phyloP scores from a whole-genome alignment of 176 grass and related monocot species.

The barley (Hordeum vulgare) region MorexV3_pseudomolecules_assembly NC_058520.1:512943586-512944085 shows the following conservation, averaged over 20 bases:
- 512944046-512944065: neutral
- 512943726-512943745: no score
- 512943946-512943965: neutral
- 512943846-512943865: neutral
- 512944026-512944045: neutral
- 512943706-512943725: no score
- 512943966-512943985: neutral
- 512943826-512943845: neutral
- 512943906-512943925: neutral
- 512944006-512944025: neutral
- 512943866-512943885: neutral
- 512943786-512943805: no score
- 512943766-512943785: neutral
- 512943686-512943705: no score
- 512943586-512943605: no score
- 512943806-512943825: neutral
- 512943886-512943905: neutral
- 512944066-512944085: neutral
- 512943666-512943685: no score
- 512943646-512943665: no score
- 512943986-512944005: neutral
- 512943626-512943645: no score
- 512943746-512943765: neutral
- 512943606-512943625: no score
- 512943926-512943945: neutral